Base-by-base conservation (phyloP, 2,329 filamentous ascomycete genomes). In the Epichloe typhina region DNA sequence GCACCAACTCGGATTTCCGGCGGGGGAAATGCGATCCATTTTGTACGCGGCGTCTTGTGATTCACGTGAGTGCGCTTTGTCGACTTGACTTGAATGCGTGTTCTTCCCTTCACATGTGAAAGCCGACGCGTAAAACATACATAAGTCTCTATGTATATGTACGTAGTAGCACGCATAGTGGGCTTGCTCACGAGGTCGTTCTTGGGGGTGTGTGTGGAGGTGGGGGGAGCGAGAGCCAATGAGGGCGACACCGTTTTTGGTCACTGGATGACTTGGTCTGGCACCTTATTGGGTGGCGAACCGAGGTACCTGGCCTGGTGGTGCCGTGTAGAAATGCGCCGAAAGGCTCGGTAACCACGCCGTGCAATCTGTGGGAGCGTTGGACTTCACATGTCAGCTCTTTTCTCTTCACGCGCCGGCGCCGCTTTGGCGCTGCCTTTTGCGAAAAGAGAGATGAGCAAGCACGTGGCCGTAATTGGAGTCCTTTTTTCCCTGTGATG, bases 251-350 rank as follows among this genome's bases (percentile, higher is more conserved):
- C 9, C 26, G 13, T 50, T 50, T 38, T 23, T 31, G 45, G 44
- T 44, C 39, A 33, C 39, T 43, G 31, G 51, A 45, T 48, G 51
- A 50, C 51, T 45, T 50, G 47, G 33, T 3, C 21, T n/a, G 5
- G 12, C n/a, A 40, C 21, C 33, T 40, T 4, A 53, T 53, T 53
- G 51, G 51, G 17, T 3, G 9, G 9, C n/a, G 15, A 11, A 7
- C 17, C 15, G 8, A 23, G 9, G 31, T 39, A 47, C 45, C 17
- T 39, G 33, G 45, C 45, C 17, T 39, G 33, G 45, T 8, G 5
- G 36, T 21, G 40, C 40, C 40, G 5, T 42, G 6, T 7, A 13
- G n/a, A 42, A 42, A 1, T 11, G 26, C 26, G 26, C 8, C 26
- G 26, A 31, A 8, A 31, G 26, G 26, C 26, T 31, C 26, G 26